Percentiles rank a stretch among this genome's conserved stretches.
phyloP scores from a whole-genome alignment of 352 stramenopile genomes.

The Pythium coloratum region DNA sequence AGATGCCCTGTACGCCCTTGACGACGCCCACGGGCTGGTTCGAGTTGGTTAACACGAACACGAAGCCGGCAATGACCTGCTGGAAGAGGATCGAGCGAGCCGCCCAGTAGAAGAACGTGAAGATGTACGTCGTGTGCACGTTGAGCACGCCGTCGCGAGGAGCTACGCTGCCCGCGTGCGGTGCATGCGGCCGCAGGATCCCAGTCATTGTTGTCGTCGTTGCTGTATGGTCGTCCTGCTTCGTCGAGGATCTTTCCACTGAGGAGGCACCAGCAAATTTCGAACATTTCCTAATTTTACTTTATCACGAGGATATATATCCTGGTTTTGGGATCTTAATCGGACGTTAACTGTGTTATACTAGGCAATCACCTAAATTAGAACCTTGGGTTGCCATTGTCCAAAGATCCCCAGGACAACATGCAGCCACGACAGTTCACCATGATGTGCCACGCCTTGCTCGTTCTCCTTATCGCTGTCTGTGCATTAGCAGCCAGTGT shows the following conservation, averaged over 20 bases:
- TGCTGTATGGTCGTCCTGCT: neutral
- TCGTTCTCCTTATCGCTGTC: neutral
- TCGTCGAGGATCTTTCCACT: neutral
- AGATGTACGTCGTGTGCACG: constrained; percentile 30
- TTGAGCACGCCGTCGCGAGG: constrained; percentile 26
- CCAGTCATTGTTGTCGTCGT: neutral
- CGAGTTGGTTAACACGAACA: constrained; percentile 50
- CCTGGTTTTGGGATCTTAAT: too few relatives aligned
- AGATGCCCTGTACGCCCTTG: constrained; percentile 83
- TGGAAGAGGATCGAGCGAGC: constrained; percentile 39
- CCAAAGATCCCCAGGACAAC: too few relatives aligned
- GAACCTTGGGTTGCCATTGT: neutral
- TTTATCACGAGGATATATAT: neutral
- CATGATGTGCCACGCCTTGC: neutral
- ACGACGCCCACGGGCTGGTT: constrained; percentile 82
- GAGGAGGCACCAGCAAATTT: constrained; percentile 1
- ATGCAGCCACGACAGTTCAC: neutral
- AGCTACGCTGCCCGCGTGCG: neutral
- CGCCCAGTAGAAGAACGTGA: constrained; percentile 33
- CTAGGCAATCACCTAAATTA: neutral
- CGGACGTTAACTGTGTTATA: neutral
- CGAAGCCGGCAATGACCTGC: constrained; percentile 38
- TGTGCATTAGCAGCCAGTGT: neutral
- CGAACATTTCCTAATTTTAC: constrained; percentile 13
- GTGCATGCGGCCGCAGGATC: neutral